Conservation (phyloP, 129 eudicot species). For the Centaurea solstitialis region DNA sequence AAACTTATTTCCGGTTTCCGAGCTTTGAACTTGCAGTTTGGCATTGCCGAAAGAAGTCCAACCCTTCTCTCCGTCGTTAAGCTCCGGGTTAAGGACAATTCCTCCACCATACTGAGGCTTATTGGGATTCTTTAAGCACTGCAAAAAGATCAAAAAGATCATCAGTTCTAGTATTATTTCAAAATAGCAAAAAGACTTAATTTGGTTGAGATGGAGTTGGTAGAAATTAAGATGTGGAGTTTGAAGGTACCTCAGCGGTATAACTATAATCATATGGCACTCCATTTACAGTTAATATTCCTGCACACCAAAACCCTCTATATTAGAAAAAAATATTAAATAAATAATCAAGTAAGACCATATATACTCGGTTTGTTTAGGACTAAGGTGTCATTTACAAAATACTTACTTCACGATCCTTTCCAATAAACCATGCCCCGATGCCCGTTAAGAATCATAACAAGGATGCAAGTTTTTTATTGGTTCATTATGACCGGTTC, state of each 20-base stretch:
- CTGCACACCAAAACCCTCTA: neutral
- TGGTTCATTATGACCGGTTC: too few relatives aligned
- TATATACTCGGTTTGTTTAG: too few relatives aligned
- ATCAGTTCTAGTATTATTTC: neutral
- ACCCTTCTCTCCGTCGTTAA: conserved; percentile 41
- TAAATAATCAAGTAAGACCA: neutral
- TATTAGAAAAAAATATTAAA: neutral
- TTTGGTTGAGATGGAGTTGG: neutral
- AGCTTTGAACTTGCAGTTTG: conserved; percentile 21
- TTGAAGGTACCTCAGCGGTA: conserved; percentile 20
- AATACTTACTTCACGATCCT: too few relatives aligned
- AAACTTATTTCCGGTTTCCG: conserved; percentile 38
- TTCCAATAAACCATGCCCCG: too few relatives aligned
- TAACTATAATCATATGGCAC: conserved; percentile 25
- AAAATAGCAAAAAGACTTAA: neutral
- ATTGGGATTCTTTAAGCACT: conserved; percentile 47
- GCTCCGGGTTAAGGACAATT: conserved; percentile 44
- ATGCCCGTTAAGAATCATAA: too few relatives aligned
- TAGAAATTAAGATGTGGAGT: too few relatives aligned
- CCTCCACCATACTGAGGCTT: conserved; percentile 50
- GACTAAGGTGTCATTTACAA: too few relatives aligned
- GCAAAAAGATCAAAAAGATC: neutral
- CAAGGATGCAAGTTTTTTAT: too few relatives aligned
- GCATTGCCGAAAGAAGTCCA: conserved; percentile 40
- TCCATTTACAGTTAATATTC: conserved; percentile 2